Evolutionary conservation across 2,329 filamentous ascomycete genomes (phyloP).

Genomic region (Colletotrichum plurivorum): DNA sequence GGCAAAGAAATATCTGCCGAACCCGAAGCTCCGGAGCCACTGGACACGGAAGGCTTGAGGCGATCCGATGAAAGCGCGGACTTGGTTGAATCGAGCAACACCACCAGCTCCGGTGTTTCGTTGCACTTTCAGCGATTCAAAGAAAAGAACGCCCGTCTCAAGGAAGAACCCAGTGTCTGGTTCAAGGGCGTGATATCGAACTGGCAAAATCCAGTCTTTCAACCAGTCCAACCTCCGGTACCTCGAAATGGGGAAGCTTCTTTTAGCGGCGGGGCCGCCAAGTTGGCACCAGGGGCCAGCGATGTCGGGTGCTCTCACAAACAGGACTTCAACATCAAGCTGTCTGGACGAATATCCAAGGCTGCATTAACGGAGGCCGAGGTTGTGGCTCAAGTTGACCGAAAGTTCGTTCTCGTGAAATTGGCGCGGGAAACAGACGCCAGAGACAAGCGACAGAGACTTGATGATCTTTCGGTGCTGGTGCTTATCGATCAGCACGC

Average conservation of each 20-base stretch:
- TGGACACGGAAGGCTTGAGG: too few relatives aligned
- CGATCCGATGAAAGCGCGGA: neutral
- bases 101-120: neutral
- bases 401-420: conserved; percentile 87
- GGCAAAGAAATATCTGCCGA: neutral
- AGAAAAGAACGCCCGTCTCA: conserved; percentile 36
- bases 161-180: conserved; percentile 61
- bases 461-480: conserved; percentile 64
- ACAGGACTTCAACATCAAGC: conserved; percentile 19
- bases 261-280: conserved; percentile 31
- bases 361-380: conserved; percentile 70
- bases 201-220: conserved; percentile 86
- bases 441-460: neutral
- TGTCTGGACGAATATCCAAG: conserved; percentile 71
- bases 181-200: conserved; percentile 70
- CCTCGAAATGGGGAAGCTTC: conserved; percentile 53
- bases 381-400: conserved; percentile 87
- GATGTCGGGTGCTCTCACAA: conserved; percentile 7
- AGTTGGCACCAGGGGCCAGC: neutral
- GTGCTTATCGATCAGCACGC: conserved; percentile 94
- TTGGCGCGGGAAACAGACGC: conserved; percentile 50
- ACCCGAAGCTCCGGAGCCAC: neutral
- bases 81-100: neutral
- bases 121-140: conserved; percentile 25
- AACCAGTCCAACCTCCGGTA: conserved; percentile 60